A percentile compares a stretch with the other conserved stretches of the same genome.
Conservation (phyloP, 2,329 filamentous ascomycete species). For the Exophiala dermatitidis region DNA sequence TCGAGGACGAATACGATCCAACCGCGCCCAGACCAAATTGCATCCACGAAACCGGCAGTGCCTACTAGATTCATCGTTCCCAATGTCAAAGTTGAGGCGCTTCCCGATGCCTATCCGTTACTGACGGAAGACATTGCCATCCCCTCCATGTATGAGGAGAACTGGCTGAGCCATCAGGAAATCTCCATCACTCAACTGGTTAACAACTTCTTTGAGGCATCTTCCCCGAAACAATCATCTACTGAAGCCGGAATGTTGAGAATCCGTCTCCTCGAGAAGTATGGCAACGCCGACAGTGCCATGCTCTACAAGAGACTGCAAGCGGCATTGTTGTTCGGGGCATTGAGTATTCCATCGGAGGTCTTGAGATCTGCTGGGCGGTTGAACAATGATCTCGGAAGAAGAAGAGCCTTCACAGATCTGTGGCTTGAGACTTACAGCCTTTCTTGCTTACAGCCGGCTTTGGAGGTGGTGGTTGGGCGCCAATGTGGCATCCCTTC, state of each 20-base stretch:
- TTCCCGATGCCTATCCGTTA: conserved; percentile 43
- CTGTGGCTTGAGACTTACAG: conserved; percentile 55
- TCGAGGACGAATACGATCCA: background rate
- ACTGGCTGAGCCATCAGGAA: conserved; percentile 57
- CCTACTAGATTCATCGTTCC: conserved; percentile 23
- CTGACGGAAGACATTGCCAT: conserved; percentile 49
- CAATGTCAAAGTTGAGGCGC: conserved; percentile 6
- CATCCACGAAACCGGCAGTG: conserved; percentile 8
- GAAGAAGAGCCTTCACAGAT: conserved; percentile 50
- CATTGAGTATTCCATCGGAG: conserved; percentile 50
- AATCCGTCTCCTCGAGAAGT: conserved; percentile 46
- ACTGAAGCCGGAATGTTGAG: conserved; percentile 36
- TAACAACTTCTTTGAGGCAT: conserved; percentile 46
- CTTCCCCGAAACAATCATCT: conserved; percentile 27
- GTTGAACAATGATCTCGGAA: conserved; percentile 51
- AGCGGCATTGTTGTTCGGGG: conserved; percentile 52
- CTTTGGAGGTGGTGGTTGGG: conserved; percentile 54
- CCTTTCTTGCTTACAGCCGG: conserved; percentile 43
- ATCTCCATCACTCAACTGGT: conserved; percentile 53
- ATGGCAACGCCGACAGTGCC: conserved; percentile 47
- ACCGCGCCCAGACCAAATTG: background rate
- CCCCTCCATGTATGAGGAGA: conserved; percentile 55
- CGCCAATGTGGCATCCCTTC: conserved; percentile 29
- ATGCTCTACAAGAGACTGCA: conserved; percentile 51
- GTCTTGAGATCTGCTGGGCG: conserved; percentile 38